Percentiles rank a stretch among this genome's conserved stretches.
These are phyloP conservation scores for Parafenestella ontariensis DNA, from an alignment of 2,329 filamentous ascomycete species.

Conservation along the genomic window DNA sequence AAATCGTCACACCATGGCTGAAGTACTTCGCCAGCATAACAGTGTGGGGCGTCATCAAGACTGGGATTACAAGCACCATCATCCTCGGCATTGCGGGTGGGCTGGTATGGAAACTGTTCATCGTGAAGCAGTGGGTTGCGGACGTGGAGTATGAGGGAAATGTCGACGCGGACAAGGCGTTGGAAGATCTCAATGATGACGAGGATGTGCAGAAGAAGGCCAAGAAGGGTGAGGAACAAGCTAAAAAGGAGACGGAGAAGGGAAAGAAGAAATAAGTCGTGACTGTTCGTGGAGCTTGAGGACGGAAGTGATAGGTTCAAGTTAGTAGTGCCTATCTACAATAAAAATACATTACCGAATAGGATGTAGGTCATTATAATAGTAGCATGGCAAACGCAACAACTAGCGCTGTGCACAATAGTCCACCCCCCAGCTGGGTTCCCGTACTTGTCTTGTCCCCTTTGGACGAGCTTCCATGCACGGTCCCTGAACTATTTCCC, in stretches of 20 bases:
- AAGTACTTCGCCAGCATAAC: conserved; percentile 39
- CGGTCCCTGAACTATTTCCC: neutral
- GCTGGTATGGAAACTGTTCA: conserved; percentile 24
- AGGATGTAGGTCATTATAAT: neutral
- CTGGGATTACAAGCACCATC: neutral
- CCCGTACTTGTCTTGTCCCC: neutral
- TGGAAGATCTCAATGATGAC: conserved; percentile 30
- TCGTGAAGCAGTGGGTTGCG: conserved; percentile 31
- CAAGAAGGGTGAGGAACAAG: neutral
- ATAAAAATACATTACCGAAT: neutral
- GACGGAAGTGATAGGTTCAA: neutral
- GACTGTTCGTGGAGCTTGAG: neutral
- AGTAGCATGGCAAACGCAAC: neutral
- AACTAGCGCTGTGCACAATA: neutral
- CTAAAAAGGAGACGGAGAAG: conserved; percentile 14
- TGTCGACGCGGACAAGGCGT: conserved; percentile 37
- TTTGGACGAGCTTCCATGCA: neutral
- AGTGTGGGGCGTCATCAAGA: conserved; percentile 26
- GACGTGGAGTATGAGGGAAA: conserved; percentile 40
- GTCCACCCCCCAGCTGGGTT: neutral
- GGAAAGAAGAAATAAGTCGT: conserved; percentile 14
- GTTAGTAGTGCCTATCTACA: neutral
- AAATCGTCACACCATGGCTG: conserved; percentile 54
- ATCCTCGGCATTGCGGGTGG: conserved; percentile 9
- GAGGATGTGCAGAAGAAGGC: conserved; percentile 2